Percentiles rank a stretch among this genome's conserved stretches.
phyloP scores from a whole-genome alignment of 2,329 filamentous ascomycete genomes.

The Aureobasidium sp. region DNA sequence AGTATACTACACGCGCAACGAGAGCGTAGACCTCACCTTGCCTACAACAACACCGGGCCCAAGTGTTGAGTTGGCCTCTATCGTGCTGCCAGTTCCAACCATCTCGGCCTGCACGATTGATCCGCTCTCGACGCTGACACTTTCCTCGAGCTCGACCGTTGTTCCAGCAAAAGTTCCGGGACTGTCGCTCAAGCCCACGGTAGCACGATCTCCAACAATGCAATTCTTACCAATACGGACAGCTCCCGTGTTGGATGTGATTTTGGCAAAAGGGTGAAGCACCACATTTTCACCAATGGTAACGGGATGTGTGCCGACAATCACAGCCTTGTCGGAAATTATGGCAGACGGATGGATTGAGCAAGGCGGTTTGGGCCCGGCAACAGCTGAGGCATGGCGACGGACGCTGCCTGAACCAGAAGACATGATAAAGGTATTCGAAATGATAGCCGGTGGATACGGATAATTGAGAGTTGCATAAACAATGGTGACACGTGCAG shows the following conservation, averaged over 20 bases:
- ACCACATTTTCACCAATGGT: slow-evolving; percentile 70
- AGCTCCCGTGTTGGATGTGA: slow-evolving; percentile 36
- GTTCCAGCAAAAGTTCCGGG: slow-evolving; percentile 14
- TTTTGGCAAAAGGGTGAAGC: slow-evolving; percentile 71
- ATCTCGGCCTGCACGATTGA: slow-evolving; percentile 32
- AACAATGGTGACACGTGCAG: slow-evolving; percentile 2
- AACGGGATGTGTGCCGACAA: slow-evolving; percentile 69
- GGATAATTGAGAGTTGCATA: not conserved
- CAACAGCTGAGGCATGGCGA: slow-evolving; percentile 8
- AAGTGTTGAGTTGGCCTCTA: slow-evolving; percentile 27
- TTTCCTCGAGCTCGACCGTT: slow-evolving; percentile 34
- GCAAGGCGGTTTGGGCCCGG: slow-evolving; percentile 30
- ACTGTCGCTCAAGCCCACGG: slow-evolving; percentile 28
- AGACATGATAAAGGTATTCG: slow-evolving; percentile 1
- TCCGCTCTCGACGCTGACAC: slow-evolving; percentile 39
- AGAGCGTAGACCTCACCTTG: slow-evolving; percentile 27
- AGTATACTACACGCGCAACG: not conserved
- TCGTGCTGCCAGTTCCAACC: slow-evolving; percentile 25
- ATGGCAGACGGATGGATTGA: slow-evolving; percentile 42
- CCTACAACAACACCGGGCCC: slow-evolving; percentile 38
- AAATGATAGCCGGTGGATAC: not conserved
- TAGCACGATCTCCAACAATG: slow-evolving; percentile 64
- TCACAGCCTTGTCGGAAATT: slow-evolving; percentile 41
- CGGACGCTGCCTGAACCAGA: slow-evolving; percentile 11
- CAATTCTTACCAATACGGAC: slow-evolving; percentile 47